phyloP scores from a whole-genome alignment of 352 stramenopile genomes.

The Stephanocyclus meneghinianus region DNA sequence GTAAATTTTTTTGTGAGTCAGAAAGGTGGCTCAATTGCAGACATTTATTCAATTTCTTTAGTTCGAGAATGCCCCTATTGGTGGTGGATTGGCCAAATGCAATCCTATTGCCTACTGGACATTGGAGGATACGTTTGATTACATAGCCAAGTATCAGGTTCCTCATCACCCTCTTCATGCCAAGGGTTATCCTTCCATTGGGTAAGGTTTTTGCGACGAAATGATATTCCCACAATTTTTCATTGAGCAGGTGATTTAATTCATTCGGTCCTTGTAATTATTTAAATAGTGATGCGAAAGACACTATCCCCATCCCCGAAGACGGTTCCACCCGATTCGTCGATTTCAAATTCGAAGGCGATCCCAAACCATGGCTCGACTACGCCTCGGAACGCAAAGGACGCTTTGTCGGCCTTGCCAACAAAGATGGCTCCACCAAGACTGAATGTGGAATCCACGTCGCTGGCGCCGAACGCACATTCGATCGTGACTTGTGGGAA shows the following conservation, averaged over 20 bases:
- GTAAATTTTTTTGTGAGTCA: neutral
- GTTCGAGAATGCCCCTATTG: slow-evolving; percentile 85
- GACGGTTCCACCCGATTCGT: slow-evolving; percentile 79
- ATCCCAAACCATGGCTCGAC: slow-evolving; percentile 82
- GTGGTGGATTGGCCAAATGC: slow-evolving; percentile 83
- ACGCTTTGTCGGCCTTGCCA: slow-evolving; percentile 82
- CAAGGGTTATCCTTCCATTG: slow-evolving; percentile 84
- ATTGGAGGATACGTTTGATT: slow-evolving; percentile 84
- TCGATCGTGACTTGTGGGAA: slow-evolving; percentile 83
- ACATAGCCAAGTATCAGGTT: slow-evolving; percentile 83
- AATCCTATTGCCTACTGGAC: slow-evolving; percentile 86
- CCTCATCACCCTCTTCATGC: slow-evolving; percentile 82
- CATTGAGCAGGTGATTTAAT: neutral
- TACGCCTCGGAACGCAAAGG: slow-evolving; percentile 83
- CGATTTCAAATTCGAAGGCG: slow-evolving; percentile 81
- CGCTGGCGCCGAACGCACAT: slow-evolving; percentile 80
- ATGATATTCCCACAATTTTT: neutral
- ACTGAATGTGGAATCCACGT: slow-evolving; percentile 86
- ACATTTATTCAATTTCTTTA: slow-evolving; percentile 18
- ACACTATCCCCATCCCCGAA: slow-evolving; percentile 84
- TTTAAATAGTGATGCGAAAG: slow-evolving; percentile 76
- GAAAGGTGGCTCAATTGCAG: neutral
- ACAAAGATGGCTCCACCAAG: slow-evolving; percentile 84
- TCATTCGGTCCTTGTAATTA: neutral
- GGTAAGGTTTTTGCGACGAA: slow-evolving; percentile 31